phyloP scores from a whole-genome alignment of 2,329 filamentous ascomycete species.

The Fusarium poae region DNA sequence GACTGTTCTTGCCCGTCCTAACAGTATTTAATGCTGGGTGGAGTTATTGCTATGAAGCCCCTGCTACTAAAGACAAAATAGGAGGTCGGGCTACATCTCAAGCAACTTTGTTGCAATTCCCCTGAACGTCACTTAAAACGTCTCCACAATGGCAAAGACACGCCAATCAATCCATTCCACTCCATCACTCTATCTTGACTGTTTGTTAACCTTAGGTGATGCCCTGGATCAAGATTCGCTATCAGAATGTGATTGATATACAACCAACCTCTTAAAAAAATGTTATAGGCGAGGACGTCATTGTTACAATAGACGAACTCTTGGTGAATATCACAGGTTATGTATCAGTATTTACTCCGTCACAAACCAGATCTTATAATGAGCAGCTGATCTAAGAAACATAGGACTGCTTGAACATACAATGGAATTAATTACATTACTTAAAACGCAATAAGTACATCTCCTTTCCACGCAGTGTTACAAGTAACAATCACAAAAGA shows the following conservation, averaged over 20 bases:
- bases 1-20: constrained; percentile 34
- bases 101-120: constrained; percentile 18
- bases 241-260: constrained; percentile 5
- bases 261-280: constrained; percentile 6
- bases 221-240: not conserved
- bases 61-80: constrained; percentile 36
- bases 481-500: too few relatives aligned
- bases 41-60: constrained; percentile 44
- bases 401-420: not conserved
- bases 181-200: not conserved
- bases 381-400: not conserved
- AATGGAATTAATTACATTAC: not conserved
- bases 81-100: constrained; percentile 46
- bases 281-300: constrained; percentile 12
- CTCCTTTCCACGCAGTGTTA: not conserved
- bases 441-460: not conserved
- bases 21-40: constrained; percentile 50
- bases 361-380: not conserved
- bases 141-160: not conserved
- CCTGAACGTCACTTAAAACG: constrained; percentile 19
- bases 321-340: not conserved
- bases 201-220: not conserved
- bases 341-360: not conserved
- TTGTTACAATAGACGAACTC: not conserved
- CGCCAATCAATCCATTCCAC: not conserved